These are phyloP conservation scores for Kurtzmaniella natalensis DNA, from an alignment of 1,139 yeast species.

Conservation along the genomic window DNA sequence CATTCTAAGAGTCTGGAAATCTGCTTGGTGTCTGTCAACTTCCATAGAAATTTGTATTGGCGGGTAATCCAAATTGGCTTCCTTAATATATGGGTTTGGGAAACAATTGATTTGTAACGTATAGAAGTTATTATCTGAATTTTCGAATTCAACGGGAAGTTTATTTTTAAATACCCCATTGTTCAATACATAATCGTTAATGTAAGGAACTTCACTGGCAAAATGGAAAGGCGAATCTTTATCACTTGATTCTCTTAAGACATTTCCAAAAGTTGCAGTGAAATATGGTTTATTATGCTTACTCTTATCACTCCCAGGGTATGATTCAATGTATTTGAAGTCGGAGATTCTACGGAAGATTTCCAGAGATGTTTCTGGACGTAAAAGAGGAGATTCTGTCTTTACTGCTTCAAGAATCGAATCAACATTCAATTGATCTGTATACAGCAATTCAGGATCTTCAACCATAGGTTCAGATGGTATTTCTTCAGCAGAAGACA, in stretches of 20 bases:
- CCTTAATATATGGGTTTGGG: conserved; percentile 38
- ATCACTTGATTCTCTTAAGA: conserved; percentile 22
- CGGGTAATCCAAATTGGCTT: conserved; percentile 33
- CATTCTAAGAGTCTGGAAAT: conserved; percentile 34
- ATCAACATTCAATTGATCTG: too few relatives aligned
- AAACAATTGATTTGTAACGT: conserved; percentile 44
- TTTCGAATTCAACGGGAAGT: neutral
- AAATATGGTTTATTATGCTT: conserved; percentile 20
- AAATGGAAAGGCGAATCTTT: conserved; percentile 22
- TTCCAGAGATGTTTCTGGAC: neutral
- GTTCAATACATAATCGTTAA: conserved; percentile 31
- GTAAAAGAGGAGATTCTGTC: too few relatives aligned
- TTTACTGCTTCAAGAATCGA: too few relatives aligned
- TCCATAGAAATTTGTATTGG: conserved; percentile 55
- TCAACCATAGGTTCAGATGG: too few relatives aligned
- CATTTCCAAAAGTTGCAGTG: conserved; percentile 35
- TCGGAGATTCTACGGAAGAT: conserved; percentile 11
- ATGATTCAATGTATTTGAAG: conserved; percentile 15
- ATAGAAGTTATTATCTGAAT: conserved; percentile 32
- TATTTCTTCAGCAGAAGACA: too few relatives aligned
- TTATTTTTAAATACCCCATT: conserved; percentile 6
- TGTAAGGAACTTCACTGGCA: conserved; percentile 39
- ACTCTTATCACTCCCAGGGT: conserved; percentile 12
- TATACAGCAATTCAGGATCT: neutral
- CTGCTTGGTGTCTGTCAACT: conserved; percentile 33